Evolutionary conservation across 2,329 filamentous ascomycete genomes (phyloP), one percentile per base, ranked within the genome.

Genomic region (Iodosphaeria phyllophila): DNA sequence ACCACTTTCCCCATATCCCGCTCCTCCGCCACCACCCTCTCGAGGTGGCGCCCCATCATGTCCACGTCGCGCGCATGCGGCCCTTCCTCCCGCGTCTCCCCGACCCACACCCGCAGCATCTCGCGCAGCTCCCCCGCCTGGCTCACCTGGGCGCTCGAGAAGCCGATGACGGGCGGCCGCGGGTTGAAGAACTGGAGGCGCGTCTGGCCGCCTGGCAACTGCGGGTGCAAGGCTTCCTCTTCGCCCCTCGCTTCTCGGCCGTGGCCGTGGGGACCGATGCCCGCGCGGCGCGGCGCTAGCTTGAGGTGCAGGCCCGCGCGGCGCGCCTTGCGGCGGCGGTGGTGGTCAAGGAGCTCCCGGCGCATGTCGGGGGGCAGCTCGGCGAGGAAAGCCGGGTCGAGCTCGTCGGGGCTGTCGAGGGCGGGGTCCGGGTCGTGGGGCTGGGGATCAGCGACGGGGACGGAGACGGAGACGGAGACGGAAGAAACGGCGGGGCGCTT

Each of bases 351-450:
- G 5, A 95, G 61, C 47, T 95, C 84, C 10, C 53, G 57, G 8
- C 78, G 69, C 23, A 92, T 64, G 23, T 92, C 79, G 34, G 77
- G 72, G 0, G 86, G 86, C 1, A 95, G 56, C 10, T 83, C 82
- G 1, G 74, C 69, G 3, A 95, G 67, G 39, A 93, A 84, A 0
- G 73, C 70, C 0, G 65, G 56, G 29, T 80, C 74, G 3, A 80
- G 48, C 20, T 64, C 58, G 23, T 60, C 56, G 1, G 54, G 42
- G 13, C 16, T 24, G 9, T 10, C 19, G 11, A 13, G 18, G 9
- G 16, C 28, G 16, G 16, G 43, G 2, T 39, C 38, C 5, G 29
- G 32, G 1, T 35, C 32, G 3, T 22, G 33, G 8, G 44, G 44
- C 4, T 43, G 41, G 5, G 32, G 30, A 22, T 41, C n/a, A n/a